Conservation (phyloP, 2,329 filamentous ascomycete species). For the Fusarium sarcochroum region DNA sequence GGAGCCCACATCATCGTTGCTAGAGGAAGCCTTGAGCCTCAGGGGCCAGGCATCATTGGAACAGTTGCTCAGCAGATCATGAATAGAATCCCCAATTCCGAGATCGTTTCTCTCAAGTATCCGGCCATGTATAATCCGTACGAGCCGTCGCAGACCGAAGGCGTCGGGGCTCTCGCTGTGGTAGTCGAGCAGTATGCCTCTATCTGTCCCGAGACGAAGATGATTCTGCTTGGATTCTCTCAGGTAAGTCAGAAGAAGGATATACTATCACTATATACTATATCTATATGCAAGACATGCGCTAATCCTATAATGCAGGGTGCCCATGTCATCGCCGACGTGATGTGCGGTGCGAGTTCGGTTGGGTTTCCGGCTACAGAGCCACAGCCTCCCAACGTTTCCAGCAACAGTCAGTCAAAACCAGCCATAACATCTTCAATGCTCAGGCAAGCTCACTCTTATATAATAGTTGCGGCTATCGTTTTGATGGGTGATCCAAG, state of each 20-base stretch:
- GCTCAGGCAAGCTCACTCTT: neutral
- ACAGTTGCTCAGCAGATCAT: slow-evolving; percentile 30
- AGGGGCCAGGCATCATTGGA: slow-evolving; percentile 43
- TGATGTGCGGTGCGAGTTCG: slow-evolving; percentile 43
- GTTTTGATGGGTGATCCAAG: slow-evolving; percentile 47
- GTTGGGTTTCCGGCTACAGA: slow-evolving; percentile 35
- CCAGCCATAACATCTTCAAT: fast-evolving
- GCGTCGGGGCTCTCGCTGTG: slow-evolving; percentile 23
- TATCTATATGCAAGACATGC: neutral
- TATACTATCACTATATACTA: fast-evolving
- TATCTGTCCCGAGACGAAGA: slow-evolving; percentile 37
- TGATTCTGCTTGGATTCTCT: slow-evolving; percentile 44
- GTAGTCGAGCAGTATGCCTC: slow-evolving; percentile 23
- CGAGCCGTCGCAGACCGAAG: slow-evolving; percentile 35
- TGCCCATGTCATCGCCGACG: slow-evolving; percentile 42
- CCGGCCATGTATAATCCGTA: slow-evolving; percentile 39
- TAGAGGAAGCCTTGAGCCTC: slow-evolving; percentile 40
- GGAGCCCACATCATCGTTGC: slow-evolving; percentile 42
- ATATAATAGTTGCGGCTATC: slow-evolving; percentile 32
- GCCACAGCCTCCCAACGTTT: slow-evolving; percentile 16
- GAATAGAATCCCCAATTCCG: slow-evolving; percentile 22
- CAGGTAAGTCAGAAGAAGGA: slow-evolving; percentile 16
- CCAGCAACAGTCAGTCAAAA: slow-evolving; percentile 26
- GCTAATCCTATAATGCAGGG: slow-evolving; percentile 22
- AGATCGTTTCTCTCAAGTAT: slow-evolving; percentile 29